phyloP scores from a whole-genome alignment of 192 early-diverging fungal species.

The Coemansia sp. region DNA sequence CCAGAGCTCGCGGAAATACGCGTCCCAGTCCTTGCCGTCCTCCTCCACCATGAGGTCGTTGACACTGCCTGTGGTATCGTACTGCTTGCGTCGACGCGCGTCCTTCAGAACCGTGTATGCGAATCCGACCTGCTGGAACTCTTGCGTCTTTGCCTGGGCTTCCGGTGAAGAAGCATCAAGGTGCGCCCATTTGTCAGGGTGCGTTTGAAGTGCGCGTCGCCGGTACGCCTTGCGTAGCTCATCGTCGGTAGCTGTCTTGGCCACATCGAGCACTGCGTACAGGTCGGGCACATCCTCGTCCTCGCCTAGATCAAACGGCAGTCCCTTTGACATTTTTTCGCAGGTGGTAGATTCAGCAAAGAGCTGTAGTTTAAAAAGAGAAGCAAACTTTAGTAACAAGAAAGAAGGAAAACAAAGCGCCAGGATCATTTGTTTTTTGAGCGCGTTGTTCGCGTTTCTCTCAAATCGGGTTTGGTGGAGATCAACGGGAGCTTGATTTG shows the following conservation, averaged over 20 bases:
- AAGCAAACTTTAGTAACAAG: no score
- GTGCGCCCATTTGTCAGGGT: conserved; percentile 89
- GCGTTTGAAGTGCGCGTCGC: conserved; percentile 76
- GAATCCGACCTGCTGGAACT: conserved; percentile 74
- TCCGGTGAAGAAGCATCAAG: conserved; percentile 20
- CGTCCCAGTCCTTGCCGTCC: conserved; percentile 72
- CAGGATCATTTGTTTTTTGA: no score
- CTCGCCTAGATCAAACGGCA: conserved; percentile 26
- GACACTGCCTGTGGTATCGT: conserved; percentile 76
- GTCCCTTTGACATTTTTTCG: conserved; percentile 24
- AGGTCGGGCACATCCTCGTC: conserved; percentile 61
- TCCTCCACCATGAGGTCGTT: conserved; percentile 56
- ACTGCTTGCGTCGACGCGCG: conserved; percentile 58
- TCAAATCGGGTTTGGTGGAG: no score
- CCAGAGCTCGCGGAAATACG: conserved; percentile 80
- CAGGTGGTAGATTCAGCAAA: not conserved
- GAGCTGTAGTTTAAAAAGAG: not conserved
- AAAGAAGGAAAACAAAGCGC: no score
- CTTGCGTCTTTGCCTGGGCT: conserved; percentile 48
- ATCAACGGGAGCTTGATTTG: no score
- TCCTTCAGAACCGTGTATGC: conserved; percentile 79
- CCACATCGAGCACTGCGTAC: conserved; percentile 80
- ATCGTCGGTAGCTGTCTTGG: conserved; percentile 65
- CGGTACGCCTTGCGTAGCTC: conserved; percentile 95
- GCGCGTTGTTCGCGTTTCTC: no score